Evolutionary conservation across 2,329 filamentous ascomycete genomes (phyloP), one percentile per base, ranked within the genome.

Genomic region (Xylariales sp.): DNA sequence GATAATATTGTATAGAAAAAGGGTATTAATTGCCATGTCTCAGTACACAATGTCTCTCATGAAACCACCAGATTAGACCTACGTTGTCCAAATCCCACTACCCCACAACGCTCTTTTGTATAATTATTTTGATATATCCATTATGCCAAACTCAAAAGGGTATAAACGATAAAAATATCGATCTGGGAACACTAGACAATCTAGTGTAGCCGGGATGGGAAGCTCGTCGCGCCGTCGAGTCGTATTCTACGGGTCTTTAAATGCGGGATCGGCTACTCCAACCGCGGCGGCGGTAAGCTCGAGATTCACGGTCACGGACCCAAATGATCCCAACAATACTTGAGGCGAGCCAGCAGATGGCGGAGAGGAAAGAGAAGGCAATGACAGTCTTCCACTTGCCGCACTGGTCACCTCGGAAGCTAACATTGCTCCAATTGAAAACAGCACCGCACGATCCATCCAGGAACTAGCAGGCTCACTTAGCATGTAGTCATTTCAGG

Each of bases 361-460:
- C 90, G 2, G 89, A 90, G 62, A 93, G 79, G 80, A 94, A 94
- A 56, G 85, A 82, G 75, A 94, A 93, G 4, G 91, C 91, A 73
- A 92, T 86, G 69, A 87, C 84, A 48, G 92, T 87, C 80, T 91
- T 93, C 86, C 88, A 92, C 73, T 88, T 86, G 65, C 87, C 84
- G 79, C 92, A 95, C n/a, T 78, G 77, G 53, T 85, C 80, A 70
- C 83, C 81, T 54, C 81, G 81, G 52, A 79, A 72, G 39, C 80
- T 75, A 66, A 92, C 82, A 59, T 84, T 83, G 67, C 77, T 76
- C 90, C 90, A 92, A 76, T 87, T 74, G 77, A 89, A 91, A 69
- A 87, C 78, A 69, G 81, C 78, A 43, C 87, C 87, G 73, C 88
- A 90, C 30, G 80, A 78, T 61, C 83, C 77, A 49, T 82, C 56